Percentiles rank a stretch among this genome's conserved stretches.
Evolutionary conservation across 495 filamentous ascomycete genomes (phyloP).

Genomic region (Neurospora africana): DNA sequence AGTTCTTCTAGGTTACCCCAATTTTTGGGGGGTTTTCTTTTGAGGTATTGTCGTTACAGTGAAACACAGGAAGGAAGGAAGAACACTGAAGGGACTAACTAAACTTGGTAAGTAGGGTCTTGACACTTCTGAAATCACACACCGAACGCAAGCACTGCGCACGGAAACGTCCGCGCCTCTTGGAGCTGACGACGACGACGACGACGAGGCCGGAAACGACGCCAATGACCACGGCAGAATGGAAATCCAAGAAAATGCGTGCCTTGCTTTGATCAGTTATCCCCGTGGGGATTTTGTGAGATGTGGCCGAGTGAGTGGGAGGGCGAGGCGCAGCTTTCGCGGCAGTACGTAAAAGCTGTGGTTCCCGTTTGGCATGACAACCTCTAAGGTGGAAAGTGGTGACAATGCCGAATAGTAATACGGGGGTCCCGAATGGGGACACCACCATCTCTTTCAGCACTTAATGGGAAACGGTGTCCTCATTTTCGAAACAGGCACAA

Average conservation of each 20-base stretch:
- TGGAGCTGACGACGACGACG: neutral
- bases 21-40: neutral
- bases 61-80: neutral
- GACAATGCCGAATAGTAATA: neutral
- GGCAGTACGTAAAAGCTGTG: neutral
- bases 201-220: neutral
- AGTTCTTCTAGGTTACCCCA: neutral
- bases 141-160: neutral
- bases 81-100: neutral
- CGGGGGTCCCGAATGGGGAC: neutral
- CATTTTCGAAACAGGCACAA: neutral
- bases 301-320: neutral
- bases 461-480: neutral
- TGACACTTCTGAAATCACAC: neutral
- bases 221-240: neutral
- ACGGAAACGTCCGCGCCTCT: neutral
- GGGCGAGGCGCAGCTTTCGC: neutral
- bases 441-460: neutral
- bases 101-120: neutral
- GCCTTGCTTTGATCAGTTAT: neutral
- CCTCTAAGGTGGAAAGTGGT: neutral
- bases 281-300: neutral
- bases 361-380: neutral
- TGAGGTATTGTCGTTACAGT: neutral
- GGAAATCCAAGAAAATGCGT: neutral